Conservation (phyloP, 2,329 filamentous ascomycete species). For the Lachnellula willkommii region DNA sequence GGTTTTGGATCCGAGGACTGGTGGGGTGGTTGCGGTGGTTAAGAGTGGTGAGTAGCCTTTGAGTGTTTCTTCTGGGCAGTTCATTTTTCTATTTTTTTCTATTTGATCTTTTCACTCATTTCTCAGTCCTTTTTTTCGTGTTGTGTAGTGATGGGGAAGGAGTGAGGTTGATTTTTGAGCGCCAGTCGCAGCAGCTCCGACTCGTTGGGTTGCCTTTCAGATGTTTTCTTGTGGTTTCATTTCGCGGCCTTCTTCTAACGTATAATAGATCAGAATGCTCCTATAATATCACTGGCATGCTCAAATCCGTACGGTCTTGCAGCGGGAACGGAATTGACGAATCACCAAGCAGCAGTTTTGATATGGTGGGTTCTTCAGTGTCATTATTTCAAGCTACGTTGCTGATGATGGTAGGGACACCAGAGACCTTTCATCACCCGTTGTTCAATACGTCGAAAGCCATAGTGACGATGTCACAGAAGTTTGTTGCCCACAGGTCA, state of each 20-base stretch:
- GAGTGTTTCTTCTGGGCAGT: neutral
- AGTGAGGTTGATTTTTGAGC: neutral
- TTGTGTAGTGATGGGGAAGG: neutral
- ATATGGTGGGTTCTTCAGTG: constrained; percentile 47
- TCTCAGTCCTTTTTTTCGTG: neutral
- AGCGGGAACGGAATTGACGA: constrained; percentile 66
- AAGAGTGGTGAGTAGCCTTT: constrained; percentile 29
- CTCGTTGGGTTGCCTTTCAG: neutral
- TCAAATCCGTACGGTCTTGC: constrained; percentile 56
- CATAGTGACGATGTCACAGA: constrained; percentile 65
- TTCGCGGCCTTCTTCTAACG: neutral
- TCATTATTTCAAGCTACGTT: neutral
- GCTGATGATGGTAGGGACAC: constrained; percentile 46
- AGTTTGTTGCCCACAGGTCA: constrained; percentile 30
- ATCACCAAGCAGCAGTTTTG: constrained; percentile 55
- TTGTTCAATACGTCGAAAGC: constrained; percentile 55
- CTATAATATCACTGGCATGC: constrained; percentile 62
- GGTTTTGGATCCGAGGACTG: constrained; percentile 57
- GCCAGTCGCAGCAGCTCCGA: neutral
- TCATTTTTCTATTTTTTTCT: neutral
- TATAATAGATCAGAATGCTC: constrained; percentile 38
- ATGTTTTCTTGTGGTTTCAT: neutral
- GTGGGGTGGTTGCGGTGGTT: constrained; percentile 38
- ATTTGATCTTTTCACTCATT: neutral
- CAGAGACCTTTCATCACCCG: constrained; percentile 42